Percentiles rank a stretch among this genome's conserved stretches.
phyloP scores from a whole-genome alignment of 2,329 filamentous ascomycete genomes.

The Hymenoscyphus fraxineus region DNA sequence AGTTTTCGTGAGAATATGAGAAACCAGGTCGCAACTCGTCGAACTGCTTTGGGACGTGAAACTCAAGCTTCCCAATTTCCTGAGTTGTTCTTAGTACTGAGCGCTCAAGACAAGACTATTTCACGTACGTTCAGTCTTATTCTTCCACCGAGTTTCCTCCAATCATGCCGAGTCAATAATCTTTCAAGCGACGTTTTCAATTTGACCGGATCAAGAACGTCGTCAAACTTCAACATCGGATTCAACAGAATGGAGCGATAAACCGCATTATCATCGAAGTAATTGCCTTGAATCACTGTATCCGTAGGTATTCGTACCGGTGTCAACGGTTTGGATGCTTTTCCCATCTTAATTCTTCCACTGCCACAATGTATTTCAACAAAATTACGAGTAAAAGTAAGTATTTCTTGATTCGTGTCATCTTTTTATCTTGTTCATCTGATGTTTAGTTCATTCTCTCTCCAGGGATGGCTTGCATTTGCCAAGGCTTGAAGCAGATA shows the following conservation, averaged over 20 bases:
- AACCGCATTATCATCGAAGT: background rate
- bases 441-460: background rate
- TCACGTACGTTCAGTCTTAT: conserved; percentile 38
- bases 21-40: conserved; percentile 39
- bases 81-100: background rate
- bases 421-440: background rate
- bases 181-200: conserved; percentile 16
- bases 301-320: background rate
- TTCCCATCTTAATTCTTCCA: background rate
- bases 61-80: conserved; percentile 35
- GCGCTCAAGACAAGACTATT: conserved; percentile 9
- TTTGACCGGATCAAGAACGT: background rate
- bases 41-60: conserved; percentile 39
- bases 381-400: background rate
- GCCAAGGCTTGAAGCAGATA: background rate
- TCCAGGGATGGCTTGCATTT: background rate
- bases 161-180: conserved; percentile 40
- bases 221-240: background rate
- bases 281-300: background rate
- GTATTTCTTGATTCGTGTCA: background rate
- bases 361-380: background rate
- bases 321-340: background rate
- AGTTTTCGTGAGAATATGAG: conserved; percentile 37
- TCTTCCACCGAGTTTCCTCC: conserved; percentile 44
- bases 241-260: background rate